Conservation (phyloP, 1,139 yeast genomes). For the Arxiozyma bovina region DNA sequence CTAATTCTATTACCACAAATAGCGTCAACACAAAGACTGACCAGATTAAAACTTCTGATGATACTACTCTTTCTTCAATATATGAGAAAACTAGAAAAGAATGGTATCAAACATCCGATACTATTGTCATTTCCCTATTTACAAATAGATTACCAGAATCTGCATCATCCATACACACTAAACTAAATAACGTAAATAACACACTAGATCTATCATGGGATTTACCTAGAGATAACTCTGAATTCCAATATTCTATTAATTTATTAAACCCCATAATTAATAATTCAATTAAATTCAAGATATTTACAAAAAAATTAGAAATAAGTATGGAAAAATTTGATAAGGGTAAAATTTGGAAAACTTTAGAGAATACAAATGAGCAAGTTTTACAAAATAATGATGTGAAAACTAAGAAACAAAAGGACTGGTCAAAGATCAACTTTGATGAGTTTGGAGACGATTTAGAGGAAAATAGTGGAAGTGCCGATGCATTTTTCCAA, state of each 20-base stretch:
- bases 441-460: constrained; percentile 44
- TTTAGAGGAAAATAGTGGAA: constrained; percentile 33
- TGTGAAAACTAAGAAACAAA: constrained; percentile 47
- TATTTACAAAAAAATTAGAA: constrained; percentile 72
- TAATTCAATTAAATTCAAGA: constrained; percentile 38
- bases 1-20: background rate
- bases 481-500: constrained; percentile 66
- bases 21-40: background rate
- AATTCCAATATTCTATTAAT: constrained; percentile 35
- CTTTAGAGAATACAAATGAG: constrained; percentile 20
- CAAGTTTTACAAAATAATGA: constrained; percentile 32
- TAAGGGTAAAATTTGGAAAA: constrained; percentile 33
- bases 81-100: constrained; percentile 50
- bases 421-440: constrained; percentile 67
- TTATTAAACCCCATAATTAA: constrained; percentile 46
- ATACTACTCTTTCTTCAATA: background rate
- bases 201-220: constrained; percentile 18
- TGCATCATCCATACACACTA: constrained; percentile 20
- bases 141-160: constrained; percentile 51
- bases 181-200: constrained; percentile 26
- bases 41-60: background rate
- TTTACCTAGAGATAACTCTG: constrained; percentile 30
- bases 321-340: constrained; percentile 35
- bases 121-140: constrained; percentile 62
- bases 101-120: constrained; percentile 62